These are phyloP conservation scores for Kurtzmaniella quercitrusa DNA, from an alignment of 1,139 yeast species.

Conservation along the genomic window DNA sequence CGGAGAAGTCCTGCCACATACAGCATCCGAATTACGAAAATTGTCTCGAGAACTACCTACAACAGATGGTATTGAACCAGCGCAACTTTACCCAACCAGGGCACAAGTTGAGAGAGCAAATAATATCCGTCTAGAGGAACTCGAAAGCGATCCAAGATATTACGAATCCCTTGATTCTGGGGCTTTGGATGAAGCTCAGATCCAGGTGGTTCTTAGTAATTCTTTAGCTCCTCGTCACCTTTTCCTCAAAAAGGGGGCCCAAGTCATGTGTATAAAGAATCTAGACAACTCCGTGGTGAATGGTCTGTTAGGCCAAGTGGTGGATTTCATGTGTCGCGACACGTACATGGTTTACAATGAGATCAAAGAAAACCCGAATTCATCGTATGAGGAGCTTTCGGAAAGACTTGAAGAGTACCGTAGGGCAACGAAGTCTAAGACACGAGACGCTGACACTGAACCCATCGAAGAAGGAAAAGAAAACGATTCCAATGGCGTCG, in stretches of 20 bases:
- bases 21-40: constrained; percentile 50
- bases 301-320: constrained; percentile 84
- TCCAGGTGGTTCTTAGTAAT: constrained; percentile 48
- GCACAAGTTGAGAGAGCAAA: constrained; percentile 83
- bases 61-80: constrained; percentile 75
- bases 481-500: too few species aligned
- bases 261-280: constrained; percentile 94
- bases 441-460: neutral
- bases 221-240: constrained; percentile 69
- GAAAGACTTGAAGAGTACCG: constrained; percentile 8
- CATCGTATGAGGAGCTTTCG: constrained; percentile 14
- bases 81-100: constrained; percentile 82
- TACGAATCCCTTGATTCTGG: constrained; percentile 68
- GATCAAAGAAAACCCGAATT: constrained; percentile 18
- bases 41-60: constrained; percentile 53
- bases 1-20: constrained; percentile 57
- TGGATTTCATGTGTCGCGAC: constrained; percentile 36
- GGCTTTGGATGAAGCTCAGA: constrained; percentile 37
- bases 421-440: constrained; percentile 1
- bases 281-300: constrained; percentile 83
- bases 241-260: constrained; percentile 74
- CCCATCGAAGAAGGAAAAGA: constrained; percentile 8
- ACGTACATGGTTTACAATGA: constrained; percentile 26
- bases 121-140: constrained; percentile 41
- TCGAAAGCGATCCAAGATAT: constrained; percentile 45